A percentile compares a stretch with the other conserved stretches of the same genome.
These are phyloP conservation scores for Aspergillaceae sp. DNA, from an alignment of 2,329 filamentous ascomycete species.

Conservation along the genomic window DNA sequence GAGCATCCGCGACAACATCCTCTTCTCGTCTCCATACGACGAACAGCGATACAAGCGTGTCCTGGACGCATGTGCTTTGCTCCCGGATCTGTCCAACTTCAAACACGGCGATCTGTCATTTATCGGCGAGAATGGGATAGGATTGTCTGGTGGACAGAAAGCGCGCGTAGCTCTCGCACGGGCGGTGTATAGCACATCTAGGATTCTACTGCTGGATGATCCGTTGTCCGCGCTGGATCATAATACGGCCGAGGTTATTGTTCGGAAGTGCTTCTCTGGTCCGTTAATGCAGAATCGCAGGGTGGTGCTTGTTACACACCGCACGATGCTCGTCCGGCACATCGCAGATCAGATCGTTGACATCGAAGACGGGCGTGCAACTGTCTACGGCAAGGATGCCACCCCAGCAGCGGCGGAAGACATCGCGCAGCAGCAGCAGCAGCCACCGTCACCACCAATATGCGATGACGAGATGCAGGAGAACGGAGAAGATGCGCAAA, in stretches of 20 bases:
- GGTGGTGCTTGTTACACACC: conserved; percentile 55
- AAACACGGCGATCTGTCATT: conserved; percentile 56
- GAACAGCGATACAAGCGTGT: conserved; percentile 60
- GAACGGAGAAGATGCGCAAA: conserved; percentile 20
- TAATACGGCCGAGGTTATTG: conserved; percentile 55
- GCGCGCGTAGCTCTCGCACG: conserved; percentile 53
- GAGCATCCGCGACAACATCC: conserved; percentile 60
- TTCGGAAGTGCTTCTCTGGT: conserved; percentile 49
- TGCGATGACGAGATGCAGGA: conserved; percentile 20
- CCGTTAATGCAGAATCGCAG: conserved; percentile 47
- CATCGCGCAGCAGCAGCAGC: conserved; percentile 7
- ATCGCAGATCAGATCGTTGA: conserved; percentile 67
- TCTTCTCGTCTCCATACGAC: conserved; percentile 60
- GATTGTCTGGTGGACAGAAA: conserved; percentile 54
- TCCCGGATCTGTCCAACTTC: conserved; percentile 54
- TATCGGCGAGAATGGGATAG: conserved; percentile 54
- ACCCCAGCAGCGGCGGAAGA: conserved; percentile 33
- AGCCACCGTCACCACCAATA: neutral
- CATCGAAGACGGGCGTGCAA: conserved; percentile 53
- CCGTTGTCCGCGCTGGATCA: conserved; percentile 54
- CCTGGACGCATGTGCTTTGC: conserved; percentile 54
- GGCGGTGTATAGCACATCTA: conserved; percentile 50
- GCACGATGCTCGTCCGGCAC: conserved; percentile 61
- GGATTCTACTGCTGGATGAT: conserved; percentile 50
- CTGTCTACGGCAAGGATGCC: conserved; percentile 41